Conservation (phyloP, 2,329 filamentous ascomycete genomes). For the Raffaelea ambrosiae region DNA sequence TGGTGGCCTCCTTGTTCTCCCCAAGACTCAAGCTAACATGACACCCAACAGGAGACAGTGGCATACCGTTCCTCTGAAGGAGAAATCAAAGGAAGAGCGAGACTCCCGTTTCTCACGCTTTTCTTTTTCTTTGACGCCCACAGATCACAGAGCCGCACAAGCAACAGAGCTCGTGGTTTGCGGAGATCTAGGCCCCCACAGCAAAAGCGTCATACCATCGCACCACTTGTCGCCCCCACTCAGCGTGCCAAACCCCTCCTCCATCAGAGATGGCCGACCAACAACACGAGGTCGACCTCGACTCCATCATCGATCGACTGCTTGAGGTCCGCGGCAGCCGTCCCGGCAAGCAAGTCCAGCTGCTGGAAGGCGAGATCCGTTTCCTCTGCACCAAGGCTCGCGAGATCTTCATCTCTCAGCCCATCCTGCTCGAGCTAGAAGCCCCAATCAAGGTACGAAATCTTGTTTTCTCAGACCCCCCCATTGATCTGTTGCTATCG, state of each 20-base stretch:
- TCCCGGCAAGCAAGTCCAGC: constrained; percentile 96
- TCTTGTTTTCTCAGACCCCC: constrained; percentile 9
- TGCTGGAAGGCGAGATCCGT: constrained; percentile 92
- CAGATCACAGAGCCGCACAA: constrained; percentile 12
- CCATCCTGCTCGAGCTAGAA: constrained; percentile 93
- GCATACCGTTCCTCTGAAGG: not conserved
- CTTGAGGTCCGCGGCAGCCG: constrained; percentile 96
- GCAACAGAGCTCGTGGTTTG: constrained; percentile 13
- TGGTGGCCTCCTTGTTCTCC: no score
- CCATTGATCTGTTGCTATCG: not conserved
- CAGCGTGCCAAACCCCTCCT: no score
- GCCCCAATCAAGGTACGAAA: constrained; percentile 97
- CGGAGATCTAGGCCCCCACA: constrained; percentile 11
- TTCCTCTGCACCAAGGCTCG: constrained; percentile 97
- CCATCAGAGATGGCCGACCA: constrained; percentile 48
- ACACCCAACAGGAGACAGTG: not conserved
- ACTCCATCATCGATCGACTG: constrained; percentile 98
- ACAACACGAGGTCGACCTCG: constrained; percentile 87
- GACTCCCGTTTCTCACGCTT: not conserved
- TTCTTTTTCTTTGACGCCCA: constrained; percentile 9
- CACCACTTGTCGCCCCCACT: no score
- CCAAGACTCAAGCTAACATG: not conserved
- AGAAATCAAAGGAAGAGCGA: not conserved
- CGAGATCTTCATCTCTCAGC: constrained; percentile 99
- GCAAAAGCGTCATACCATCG: no score